These are phyloP conservation scores for Pythium brachiatum DNA, from an alignment of 352 stramenopile genomes.

Conservation along the genomic window DNA sequence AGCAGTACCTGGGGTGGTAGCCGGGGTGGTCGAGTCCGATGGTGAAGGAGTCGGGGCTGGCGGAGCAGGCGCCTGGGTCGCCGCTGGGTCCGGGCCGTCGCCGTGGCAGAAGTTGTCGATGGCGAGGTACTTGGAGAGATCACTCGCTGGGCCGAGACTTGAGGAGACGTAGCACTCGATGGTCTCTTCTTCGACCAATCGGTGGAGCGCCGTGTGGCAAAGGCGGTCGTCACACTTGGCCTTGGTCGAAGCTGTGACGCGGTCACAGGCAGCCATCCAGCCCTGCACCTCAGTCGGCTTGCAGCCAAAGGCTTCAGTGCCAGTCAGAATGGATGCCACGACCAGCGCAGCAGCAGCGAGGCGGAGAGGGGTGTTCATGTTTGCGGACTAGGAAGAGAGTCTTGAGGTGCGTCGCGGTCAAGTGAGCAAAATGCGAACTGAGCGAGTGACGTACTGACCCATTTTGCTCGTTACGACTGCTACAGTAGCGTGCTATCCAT, in stretches of 20 bases:
- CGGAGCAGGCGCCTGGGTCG: not conserved
- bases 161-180: slow-evolving; percentile 40
- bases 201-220: slow-evolving; percentile 40
- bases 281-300: slow-evolving; percentile 20
- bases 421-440: slow-evolving; percentile 11
- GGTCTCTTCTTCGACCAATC: slow-evolving; percentile 38
- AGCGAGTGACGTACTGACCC: not conserved
- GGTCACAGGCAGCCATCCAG: slow-evolving; percentile 38
- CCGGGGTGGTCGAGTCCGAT: slow-evolving; percentile 15
- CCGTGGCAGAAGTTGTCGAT: slow-evolving; percentile 49
- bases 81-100: slow-evolving; percentile 33
- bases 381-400: not conserved
- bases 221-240: slow-evolving; percentile 34
- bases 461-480: not conserved
- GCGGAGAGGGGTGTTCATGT: slow-evolving; percentile 24
- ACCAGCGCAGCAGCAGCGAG: not conserved
- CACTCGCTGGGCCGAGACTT: slow-evolving; percentile 28
- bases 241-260: slow-evolving; percentile 30
- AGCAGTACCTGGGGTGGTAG: not conserved
- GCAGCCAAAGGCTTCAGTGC: slow-evolving; percentile 16
- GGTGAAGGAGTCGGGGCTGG: slow-evolving; percentile 15
- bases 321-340: not conserved
- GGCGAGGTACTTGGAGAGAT: slow-evolving; percentile 38
- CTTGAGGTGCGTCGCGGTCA: not conserved
- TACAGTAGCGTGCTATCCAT: too few relatives aligned